Evolutionary conservation across 768 basidiomycete genomes (phyloP).

Genomic region (Infundibulicybe gibba): DNA sequence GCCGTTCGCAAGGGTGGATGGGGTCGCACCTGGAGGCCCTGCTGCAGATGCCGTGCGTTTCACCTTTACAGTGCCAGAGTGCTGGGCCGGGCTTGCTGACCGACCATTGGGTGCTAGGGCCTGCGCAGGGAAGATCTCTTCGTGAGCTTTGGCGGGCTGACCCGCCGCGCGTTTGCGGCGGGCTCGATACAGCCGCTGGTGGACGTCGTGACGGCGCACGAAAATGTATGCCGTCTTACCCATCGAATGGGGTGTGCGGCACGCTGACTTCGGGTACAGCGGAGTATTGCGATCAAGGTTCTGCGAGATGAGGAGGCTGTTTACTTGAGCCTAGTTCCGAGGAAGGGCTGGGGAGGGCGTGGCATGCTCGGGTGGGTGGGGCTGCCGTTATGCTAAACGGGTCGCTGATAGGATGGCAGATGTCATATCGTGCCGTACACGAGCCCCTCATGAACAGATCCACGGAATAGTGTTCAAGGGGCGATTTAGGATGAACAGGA

Average conservation of each 20-base stretch:
- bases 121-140: slow-evolving; percentile 68
- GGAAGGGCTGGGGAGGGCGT: slow-evolving; percentile 82
- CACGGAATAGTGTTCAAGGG: slow-evolving; percentile 4
- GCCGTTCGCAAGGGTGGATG: slow-evolving; percentile 82
- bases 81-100: neutral
- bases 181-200: slow-evolving; percentile 64
- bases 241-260: neutral
- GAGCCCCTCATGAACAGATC: slow-evolving; percentile 10
- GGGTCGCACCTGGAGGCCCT: slow-evolving; percentile 77
- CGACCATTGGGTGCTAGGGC: slow-evolving; percentile 42
- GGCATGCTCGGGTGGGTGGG: slow-evolving; percentile 73
- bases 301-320: slow-evolving; percentile 44
- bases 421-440: slow-evolving; percentile 61
- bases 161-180: slow-evolving; percentile 44
- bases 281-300: slow-evolving; percentile 54
- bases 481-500: too few species aligned
- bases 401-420: slow-evolving; percentile 25
- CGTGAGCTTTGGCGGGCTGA: slow-evolving; percentile 68
- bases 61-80: too few species aligned
- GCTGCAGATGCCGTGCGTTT: slow-evolving; percentile 70
- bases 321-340: slow-evolving; percentile 58
- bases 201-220: slow-evolving; percentile 67
- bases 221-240: slow-evolving; percentile 58
- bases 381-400: neutral
- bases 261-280: slow-evolving; percentile 32